Base-by-base conservation (phyloP, 768 basidiomycete genomes). In the Mycena leptocephala region DNA sequence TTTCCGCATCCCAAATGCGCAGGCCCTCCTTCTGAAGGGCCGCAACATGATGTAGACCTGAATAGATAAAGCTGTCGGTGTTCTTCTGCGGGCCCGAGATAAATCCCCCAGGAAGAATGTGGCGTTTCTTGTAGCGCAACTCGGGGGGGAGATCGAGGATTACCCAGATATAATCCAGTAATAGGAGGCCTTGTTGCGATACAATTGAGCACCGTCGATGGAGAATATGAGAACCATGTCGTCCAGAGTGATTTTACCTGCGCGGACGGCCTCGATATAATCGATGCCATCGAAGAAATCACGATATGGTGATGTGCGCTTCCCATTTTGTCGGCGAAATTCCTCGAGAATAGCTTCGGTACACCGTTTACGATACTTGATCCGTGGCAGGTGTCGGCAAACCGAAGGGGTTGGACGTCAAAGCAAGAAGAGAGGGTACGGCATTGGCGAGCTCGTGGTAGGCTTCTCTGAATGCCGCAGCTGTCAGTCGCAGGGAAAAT, bases 161-260 rank as follows among this genome's bases (percentile, higher is more conserved):
- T 16, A 86, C 71, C 85, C 85, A 88, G 9, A 86, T 83, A 2
- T 66, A 80, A 89, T 88, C 87, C 87, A 88, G 13, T 79, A 82
- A 59, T 88, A 85, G 1, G 87, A 89, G 43, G 80, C 76, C 77
- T 89, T 88, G 75, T 85, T 83, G 9, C 83, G 77, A 56, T 86
- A 88, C 0, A 89, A 82, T 59, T 88, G 89, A 0, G 85, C 83
- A 24, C 87, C 86, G 68, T 89, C 86, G 20, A 88, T 48, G 0
- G 87, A 87, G 9, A 86, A 70, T 3, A 82, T 64, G 2, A 89
- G 46, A 3, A 84, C 68, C 0, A 78, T 85, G 37, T 74, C 83
- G 74, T 85, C 76, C 7, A 32, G 33, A 0, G 77, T 82, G 18
- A 88, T 80, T 1, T 81, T 55, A 0, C 78, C 75, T 0, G 18